phyloP scores from a whole-genome alignment of 2,329 filamentous ascomycete species.

The Cordyceps tenuipes region DNA sequence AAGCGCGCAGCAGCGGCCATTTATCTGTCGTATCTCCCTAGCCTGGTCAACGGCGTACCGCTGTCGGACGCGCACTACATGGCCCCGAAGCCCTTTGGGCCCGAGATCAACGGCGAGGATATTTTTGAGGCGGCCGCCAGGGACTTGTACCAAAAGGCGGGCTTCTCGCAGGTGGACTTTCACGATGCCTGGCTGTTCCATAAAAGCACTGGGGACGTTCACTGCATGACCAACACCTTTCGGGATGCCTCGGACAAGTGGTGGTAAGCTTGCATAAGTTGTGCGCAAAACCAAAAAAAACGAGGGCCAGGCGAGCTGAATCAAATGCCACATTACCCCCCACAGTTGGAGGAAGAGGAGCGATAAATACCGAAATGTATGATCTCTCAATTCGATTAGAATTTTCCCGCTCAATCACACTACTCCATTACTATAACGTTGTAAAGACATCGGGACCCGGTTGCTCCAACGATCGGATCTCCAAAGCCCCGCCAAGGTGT shows the following conservation, averaged over 20 bases:
- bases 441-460: too few species aligned
- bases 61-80: neutral
- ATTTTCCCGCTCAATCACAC: too few species aligned
- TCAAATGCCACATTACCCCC: too few species aligned
- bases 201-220: neutral
- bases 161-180: neutral
- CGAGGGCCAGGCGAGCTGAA: too few species aligned
- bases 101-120: neutral
- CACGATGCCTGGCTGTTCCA: neutral
- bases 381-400: too few species aligned
- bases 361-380: too few species aligned
- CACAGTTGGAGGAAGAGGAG: too few species aligned
- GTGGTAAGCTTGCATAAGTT: neutral
- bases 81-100: neutral
- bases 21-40: neutral
- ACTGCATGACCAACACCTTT: neutral
- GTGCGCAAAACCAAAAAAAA: too few species aligned
- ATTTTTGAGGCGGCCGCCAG: neutral
- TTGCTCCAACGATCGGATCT: too few species aligned
- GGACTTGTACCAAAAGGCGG: neutral
- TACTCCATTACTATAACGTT: too few species aligned
- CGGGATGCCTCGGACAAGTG: neutral
- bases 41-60: neutral
- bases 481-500: too few species aligned
- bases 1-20: neutral